A percentile compares a stretch with the other conserved stretches of the same genome.
Evolutionary conservation across 306 rosid species (phyloP).

Genomic region (Cajanus cajan): DNA sequence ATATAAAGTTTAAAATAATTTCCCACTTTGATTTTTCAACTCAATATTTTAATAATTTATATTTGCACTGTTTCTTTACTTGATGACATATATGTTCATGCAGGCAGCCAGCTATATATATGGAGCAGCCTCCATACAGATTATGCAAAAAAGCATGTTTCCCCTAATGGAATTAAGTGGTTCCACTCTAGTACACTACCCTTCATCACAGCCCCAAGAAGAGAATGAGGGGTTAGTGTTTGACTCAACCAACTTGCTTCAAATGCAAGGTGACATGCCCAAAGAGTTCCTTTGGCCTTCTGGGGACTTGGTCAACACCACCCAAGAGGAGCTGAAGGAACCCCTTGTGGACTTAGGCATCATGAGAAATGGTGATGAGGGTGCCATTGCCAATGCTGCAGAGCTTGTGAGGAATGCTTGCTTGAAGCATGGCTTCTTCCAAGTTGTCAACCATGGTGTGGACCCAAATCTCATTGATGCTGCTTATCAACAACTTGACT

Average conservation of each 20-base stretch:
- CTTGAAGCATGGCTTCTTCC: constrained; percentile 63
- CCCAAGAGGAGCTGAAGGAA: constrained; percentile 53
- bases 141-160: not conserved
- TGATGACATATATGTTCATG: not conserved
- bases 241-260: constrained; percentile 40
- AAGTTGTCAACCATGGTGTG: constrained; percentile 67
- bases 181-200: constrained; percentile 22
- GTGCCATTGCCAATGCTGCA: constrained; percentile 39
- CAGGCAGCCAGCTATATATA: not conserved
- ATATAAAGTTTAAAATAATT: not conserved
- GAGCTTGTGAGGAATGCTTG: constrained; percentile 54
- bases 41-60: not conserved
- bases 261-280: constrained; percentile 46
- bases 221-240: constrained; percentile 31
- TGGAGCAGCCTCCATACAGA: not conserved
- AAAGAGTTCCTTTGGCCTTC: constrained; percentile 58
- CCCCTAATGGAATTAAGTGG: constrained; percentile 31
- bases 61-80: not conserved
- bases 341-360: constrained; percentile 54
- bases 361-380: constrained; percentile 35
- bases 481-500: constrained; percentile 47
- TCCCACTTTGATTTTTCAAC: not conserved
- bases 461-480: constrained; percentile 44
- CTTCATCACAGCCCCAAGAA: constrained; percentile 18
- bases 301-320: constrained; percentile 29